A percentile compares a stretch with the other conserved stretches of the same genome.
These are phyloP conservation scores for Penicillium capsulatum DNA, from an alignment of 2,329 filamentous ascomycete genomes.

Conservation along the genomic window DNA sequence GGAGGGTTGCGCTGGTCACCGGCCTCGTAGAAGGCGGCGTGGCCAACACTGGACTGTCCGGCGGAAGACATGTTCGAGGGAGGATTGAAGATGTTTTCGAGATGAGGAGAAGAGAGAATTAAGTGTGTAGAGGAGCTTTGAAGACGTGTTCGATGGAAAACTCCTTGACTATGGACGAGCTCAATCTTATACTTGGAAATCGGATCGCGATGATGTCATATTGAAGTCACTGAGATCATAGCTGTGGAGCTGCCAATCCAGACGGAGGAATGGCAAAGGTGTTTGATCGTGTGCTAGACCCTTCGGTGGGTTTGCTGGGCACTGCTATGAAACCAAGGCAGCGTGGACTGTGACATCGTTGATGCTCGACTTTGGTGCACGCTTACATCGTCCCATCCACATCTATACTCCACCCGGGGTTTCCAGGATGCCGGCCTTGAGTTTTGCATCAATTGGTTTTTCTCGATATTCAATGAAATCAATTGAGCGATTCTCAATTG, in stretches of 20 bases:
- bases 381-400: constrained; percentile 6
- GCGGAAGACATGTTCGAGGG: constrained; percentile 32
- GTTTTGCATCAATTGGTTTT: too few species aligned
- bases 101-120: background rate
- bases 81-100: constrained; percentile 2
- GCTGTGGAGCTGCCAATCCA: constrained; percentile 16
- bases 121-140: background rate
- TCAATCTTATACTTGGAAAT: constrained; percentile 19
- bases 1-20: constrained; percentile 69
- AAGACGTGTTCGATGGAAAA: constrained; percentile 24
- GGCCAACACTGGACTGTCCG: constrained; percentile 63
- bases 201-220: constrained; percentile 23
- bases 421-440: too few species aligned
- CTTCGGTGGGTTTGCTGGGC: constrained; percentile 10
- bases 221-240: constrained; percentile 29
- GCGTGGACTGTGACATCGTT: constrained; percentile 16
- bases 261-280: constrained; percentile 8
- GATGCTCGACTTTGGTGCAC: constrained; percentile 3
- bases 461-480: too few species aligned
- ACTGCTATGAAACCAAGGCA: constrained; percentile 14
- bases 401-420: constrained; percentile 5
- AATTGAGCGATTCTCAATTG: too few species aligned
- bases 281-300: constrained; percentile 9
- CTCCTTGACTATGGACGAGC: background rate
- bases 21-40: constrained; percentile 63